A percentile compares a stretch with the other conserved stretches of the same genome.
Conservation (phyloP, 805 yeast species). For the Suhomyces vadensis region DNA sequence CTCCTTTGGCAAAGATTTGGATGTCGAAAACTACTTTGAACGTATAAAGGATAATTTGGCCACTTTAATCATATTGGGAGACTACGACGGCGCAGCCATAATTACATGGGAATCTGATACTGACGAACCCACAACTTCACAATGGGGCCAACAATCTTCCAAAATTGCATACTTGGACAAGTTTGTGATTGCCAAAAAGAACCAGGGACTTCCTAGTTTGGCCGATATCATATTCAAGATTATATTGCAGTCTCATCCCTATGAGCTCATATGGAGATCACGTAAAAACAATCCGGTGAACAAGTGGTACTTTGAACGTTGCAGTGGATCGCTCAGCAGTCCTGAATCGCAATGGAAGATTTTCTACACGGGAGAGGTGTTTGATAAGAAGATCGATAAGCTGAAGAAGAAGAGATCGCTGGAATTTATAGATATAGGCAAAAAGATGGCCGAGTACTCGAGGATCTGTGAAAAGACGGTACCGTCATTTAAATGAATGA, state of each 20-base stretch:
- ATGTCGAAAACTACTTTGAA: constrained; percentile 61
- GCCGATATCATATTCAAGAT: constrained; percentile 92
- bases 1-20: constrained; percentile 73
- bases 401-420: constrained; percentile 15
- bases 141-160: constrained; percentile 14
- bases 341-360: constrained; percentile 41
- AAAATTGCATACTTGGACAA: constrained; percentile 83
- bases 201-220: constrained; percentile 90
- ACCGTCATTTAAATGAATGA: constrained; percentile 48
- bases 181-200: constrained; percentile 79
- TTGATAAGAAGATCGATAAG: constrained; percentile 35
- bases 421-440: constrained; percentile 21
- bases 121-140: constrained; percentile 8
- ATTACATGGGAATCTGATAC: constrained; percentile 72
- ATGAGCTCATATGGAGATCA: constrained; percentile 88
- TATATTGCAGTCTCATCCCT: constrained; percentile 65
- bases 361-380: constrained; percentile 43
- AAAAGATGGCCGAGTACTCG: constrained; percentile 47
- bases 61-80: constrained; percentile 82
- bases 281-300: constrained; percentile 85
- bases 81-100: constrained; percentile 94
- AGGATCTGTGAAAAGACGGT: constrained; percentile 56
- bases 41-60: constrained; percentile 71
- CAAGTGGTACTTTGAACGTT: constrained; percentile 96
- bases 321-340: constrained; percentile 59